A percentile compares a stretch with the other conserved stretches of the same genome.
Conservation (phyloP, 495 filamentous ascomycete species). For the Extremus antarcticus region DNA sequence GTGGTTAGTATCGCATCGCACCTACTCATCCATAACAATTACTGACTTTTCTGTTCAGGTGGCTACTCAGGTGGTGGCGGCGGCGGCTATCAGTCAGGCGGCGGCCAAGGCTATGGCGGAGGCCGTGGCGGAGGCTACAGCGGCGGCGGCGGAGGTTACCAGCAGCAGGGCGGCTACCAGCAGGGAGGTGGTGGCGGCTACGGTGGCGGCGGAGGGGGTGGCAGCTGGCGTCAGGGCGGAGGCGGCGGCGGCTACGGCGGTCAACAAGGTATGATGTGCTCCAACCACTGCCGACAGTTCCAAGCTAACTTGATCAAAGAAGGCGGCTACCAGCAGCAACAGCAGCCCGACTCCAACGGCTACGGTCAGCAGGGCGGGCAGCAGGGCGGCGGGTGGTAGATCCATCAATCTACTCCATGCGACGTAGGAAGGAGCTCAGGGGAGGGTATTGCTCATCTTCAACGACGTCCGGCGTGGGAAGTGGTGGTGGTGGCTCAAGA, state of each 20-base stretch:
- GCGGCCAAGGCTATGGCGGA: neutral
- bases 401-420: neutral
- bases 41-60: slow-evolving; percentile 1
- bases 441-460: neutral
- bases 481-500: neutral
- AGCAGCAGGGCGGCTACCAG: slow-evolving; percentile 1
- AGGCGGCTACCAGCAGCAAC: slow-evolving; percentile 16
- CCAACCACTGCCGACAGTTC: too few species aligned
- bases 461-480: neutral
- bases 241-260: slow-evolving; percentile 13
- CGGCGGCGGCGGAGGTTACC: slow-evolving; percentile 20
- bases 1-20: slow-evolving; percentile 23
- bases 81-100: slow-evolving; percentile 18
- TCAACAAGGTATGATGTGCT: slow-evolving; percentile 1
- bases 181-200: too few species aligned
- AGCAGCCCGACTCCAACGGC: slow-evolving; percentile 4
- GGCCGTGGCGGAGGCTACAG: slow-evolving; percentile 18
- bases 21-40: neutral
- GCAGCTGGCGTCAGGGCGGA: slow-evolving; percentile 17
- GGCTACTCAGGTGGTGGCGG: slow-evolving; percentile 20
- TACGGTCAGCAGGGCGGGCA: slow-evolving; percentile 11
- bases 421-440: neutral
- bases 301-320: neutral
- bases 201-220: slow-evolving; percentile 14
- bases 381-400: slow-evolving; percentile 15